Conservation (phyloP, 306 rosid species). For the Sophora flavescens region DNA sequence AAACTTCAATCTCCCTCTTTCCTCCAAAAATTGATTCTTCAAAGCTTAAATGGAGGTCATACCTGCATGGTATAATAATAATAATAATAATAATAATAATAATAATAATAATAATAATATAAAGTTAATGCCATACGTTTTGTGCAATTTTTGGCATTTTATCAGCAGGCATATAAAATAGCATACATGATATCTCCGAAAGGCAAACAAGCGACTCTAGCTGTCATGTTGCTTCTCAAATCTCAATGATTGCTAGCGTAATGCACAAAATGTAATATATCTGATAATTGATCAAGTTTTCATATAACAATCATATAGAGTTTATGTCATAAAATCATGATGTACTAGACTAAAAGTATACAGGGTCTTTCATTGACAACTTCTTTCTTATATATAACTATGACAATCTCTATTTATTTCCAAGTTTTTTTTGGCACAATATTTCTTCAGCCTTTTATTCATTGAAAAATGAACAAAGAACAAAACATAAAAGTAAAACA, state of each 20-base stretch:
- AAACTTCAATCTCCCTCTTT: slow-evolving; percentile 71
- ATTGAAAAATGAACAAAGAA: neutral
- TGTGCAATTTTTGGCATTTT: slow-evolving; percentile 16
- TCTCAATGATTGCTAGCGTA: slow-evolving; percentile 5
- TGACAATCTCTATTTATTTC: neutral
- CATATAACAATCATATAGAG: slow-evolving; percentile 31
- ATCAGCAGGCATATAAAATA: slow-evolving; percentile 5
- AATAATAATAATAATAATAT: slow-evolving; percentile 24
- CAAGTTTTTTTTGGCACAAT: neutral
- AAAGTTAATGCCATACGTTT: slow-evolving; percentile 16
- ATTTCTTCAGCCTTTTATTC: neutral
- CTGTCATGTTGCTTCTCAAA: slow-evolving; percentile 22
- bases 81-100: too few relatives aligned
- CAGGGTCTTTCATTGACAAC: neutral
- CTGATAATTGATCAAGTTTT: slow-evolving; percentile 5
- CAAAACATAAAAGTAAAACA: neutral
- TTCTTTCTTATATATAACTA: neutral
- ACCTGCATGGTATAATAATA: slow-evolving; percentile 52
- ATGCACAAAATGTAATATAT: slow-evolving; percentile 14
- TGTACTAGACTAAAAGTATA: neutral
- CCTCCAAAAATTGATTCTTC: slow-evolving; percentile 94
- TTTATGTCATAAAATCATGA: neutral
- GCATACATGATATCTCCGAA: slow-evolving; percentile 6
- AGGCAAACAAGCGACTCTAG: neutral
- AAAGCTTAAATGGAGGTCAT: slow-evolving; percentile 83